Evolutionary conservation across 805 yeast genomes (phyloP), one percentile per base, ranked within the genome.

Genomic region (Starmerella stellata): DNA sequence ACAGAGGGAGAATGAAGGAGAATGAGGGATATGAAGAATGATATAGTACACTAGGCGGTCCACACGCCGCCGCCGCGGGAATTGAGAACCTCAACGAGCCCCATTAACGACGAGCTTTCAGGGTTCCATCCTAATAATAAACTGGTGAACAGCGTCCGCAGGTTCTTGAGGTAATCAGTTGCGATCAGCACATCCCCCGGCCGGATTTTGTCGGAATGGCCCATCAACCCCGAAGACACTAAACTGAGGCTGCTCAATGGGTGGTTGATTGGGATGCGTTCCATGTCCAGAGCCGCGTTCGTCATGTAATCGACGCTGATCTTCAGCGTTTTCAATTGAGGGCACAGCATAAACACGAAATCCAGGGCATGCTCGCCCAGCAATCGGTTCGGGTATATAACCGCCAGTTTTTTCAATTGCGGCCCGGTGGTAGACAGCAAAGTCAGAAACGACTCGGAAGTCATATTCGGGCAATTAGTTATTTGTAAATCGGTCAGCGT

Each of bases 161-260:
- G 62, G 30, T 62, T 46, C 0, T 93, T 93, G 15, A 90, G 57
- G 48, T 93, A 62, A 8, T 72, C 75, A 43, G 85, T 95, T 0
- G 95, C 95, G 35, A 83, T 67, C 0, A 90, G 79, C 41, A 90
- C 62, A 55, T 87, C 95, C 48, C 81, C 78, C 0, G 96, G 94
- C 50, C 80, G 81, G 25, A 90, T 60, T 52, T 81, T 81, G 19
- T 75, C 70, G 2, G 82, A 69, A 41, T 85, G 80, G 2, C 95
- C 95, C 42, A 60, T 76, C 50, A 55, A 72, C 1, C 96, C 95
- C 44, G 92, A 75, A 34, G 93, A 76, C 41, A 80, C 87, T 20
- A 90, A 65, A 52, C 72, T 71, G 27, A 90, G 56, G 1, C 72
- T 67, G 38, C 63, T 64, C 43, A 87, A 58, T 1, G 81, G 80